Percentiles rank a stretch among this genome's conserved stretches.
phyloP scores from a whole-genome alignment of 768 basidiomycete species.

The Macrolepiota albuminosa region DNA sequence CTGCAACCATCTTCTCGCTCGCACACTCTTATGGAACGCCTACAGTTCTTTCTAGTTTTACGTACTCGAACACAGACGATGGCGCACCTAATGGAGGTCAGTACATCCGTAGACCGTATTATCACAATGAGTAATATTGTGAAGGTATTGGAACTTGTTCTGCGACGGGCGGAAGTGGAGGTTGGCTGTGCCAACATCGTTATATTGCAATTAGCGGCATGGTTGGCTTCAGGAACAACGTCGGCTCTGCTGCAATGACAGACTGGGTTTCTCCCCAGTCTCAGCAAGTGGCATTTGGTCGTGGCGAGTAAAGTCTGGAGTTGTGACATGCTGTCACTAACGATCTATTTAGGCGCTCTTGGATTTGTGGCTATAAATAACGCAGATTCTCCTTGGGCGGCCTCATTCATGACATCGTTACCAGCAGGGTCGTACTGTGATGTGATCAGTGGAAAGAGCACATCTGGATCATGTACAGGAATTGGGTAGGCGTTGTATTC shows the following conservation, averaged over 20 bases:
- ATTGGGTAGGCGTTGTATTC: constrained; percentile 31
- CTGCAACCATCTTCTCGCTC: constrained; percentile 58
- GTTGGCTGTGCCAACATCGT: constrained; percentile 67
- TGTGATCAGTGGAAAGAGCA: constrained; percentile 46
- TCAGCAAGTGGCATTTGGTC: constrained; percentile 62
- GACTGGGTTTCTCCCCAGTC: constrained; percentile 56
- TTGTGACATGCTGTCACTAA: background rate
- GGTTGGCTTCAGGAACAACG: constrained; percentile 60
- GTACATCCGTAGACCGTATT: background rate
- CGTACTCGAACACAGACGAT: constrained; percentile 43
- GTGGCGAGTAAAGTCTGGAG: constrained; percentile 34
- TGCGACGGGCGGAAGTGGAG: constrained; percentile 43
- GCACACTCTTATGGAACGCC: constrained; percentile 67
- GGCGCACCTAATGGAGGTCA: constrained; percentile 59
- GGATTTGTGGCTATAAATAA: constrained; percentile 72
- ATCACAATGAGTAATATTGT: background rate
- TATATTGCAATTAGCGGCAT: constrained; percentile 54
- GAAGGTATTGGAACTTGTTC: background rate
- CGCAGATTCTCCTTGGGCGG: constrained; percentile 47
- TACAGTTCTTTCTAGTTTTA: constrained; percentile 57
- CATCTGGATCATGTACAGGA: constrained; percentile 43
- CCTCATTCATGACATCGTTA: constrained; percentile 53
- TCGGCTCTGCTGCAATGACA: constrained; percentile 43
- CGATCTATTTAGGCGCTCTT: constrained; percentile 32
- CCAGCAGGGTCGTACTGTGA: constrained; percentile 62